phyloP scores from a whole-genome alignment of 2,329 filamentous ascomycete species.

The Dryadomyces quercivorus region DNA sequence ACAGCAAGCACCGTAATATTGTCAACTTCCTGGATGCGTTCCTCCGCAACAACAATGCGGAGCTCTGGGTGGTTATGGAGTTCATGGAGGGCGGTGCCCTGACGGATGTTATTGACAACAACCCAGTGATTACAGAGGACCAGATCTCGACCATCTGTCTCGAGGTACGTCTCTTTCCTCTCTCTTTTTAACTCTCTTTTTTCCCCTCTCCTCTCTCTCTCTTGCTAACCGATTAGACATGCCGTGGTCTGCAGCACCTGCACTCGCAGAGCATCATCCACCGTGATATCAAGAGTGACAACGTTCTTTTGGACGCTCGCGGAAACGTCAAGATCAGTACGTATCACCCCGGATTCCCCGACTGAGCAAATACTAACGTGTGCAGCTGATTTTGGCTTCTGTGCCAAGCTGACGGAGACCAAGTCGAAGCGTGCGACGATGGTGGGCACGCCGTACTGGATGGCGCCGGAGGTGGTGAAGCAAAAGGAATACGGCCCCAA shows the following conservation, averaged over 20 bases:
- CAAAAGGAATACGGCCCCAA: constrained; percentile 98
- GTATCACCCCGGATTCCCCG: constrained; percentile 23
- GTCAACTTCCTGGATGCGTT: constrained; percentile 98
- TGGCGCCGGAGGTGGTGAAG: constrained; percentile 98
- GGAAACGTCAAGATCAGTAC: constrained; percentile 96
- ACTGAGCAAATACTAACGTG: neutral
- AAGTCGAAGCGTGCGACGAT: constrained; percentile 97
- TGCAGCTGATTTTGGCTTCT: constrained; percentile 94
- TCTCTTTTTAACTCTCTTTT: too few relatives aligned
- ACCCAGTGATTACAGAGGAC: constrained; percentile 83
- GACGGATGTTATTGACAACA: constrained; percentile 98
- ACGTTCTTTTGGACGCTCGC: constrained; percentile 84
- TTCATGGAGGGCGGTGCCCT: constrained; percentile 98
- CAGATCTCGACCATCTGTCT: constrained; percentile 96
- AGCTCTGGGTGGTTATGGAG: constrained; percentile 99
- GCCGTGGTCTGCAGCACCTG: constrained; percentile 85
- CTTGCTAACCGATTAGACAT: constrained; percentile 52
- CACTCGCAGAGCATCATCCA: constrained; percentile 97
- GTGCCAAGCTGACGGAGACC: constrained; percentile 92
- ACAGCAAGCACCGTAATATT: constrained; percentile 95
- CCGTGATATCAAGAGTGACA: constrained; percentile 98
- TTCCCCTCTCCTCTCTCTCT: neutral
- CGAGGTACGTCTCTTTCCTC: constrained; percentile 51
- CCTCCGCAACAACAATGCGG: constrained; percentile 82
- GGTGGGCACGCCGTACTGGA: constrained; percentile 99